Percentiles rank a stretch among this genome's conserved stretches.
phyloP scores from a whole-genome alignment of 2,329 filamentous ascomycete species.

The Beauveria varroae region DNA sequence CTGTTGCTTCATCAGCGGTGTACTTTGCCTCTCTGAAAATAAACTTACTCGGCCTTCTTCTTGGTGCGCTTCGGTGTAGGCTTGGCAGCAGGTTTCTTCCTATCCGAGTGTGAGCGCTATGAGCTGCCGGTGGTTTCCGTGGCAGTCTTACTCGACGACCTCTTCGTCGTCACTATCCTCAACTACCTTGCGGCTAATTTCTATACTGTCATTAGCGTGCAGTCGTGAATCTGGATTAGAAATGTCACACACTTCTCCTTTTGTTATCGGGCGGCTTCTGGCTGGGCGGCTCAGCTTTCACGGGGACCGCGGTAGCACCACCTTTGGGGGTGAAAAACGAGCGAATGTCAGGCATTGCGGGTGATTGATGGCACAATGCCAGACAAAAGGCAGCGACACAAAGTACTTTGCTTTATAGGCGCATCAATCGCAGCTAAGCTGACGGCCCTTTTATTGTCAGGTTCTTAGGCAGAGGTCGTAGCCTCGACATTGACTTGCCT shows the following conservation, averaged over 20 bases:
- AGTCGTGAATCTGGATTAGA: not conserved
- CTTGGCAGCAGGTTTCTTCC: slow-evolving; percentile 49
- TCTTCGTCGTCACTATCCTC: slow-evolving; percentile 79
- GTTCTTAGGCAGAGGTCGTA: slow-evolving; percentile 16
- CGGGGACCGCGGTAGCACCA: slow-evolving; percentile 46
- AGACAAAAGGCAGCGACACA: not conserved
- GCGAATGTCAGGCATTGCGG: slow-evolving; percentile 78
- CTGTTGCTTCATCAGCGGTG: slow-evolving; percentile 18
- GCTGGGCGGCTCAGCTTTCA: slow-evolving; percentile 38
- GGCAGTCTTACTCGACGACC: slow-evolving; percentile 37
- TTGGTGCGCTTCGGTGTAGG: slow-evolving; percentile 39
- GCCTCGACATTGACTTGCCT: slow-evolving; percentile 27
- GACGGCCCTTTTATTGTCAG: not conserved
- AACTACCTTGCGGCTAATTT: slow-evolving; percentile 57
- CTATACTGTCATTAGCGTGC: slow-evolving; percentile 24
- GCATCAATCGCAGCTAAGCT: slow-evolving; percentile 12
- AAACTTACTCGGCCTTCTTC: slow-evolving; percentile 48
- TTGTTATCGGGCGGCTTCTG: slow-evolving; percentile 36
- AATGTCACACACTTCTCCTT: slow-evolving; percentile 16
- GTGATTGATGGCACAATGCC: not conserved
- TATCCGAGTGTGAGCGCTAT: slow-evolving; percentile 25
- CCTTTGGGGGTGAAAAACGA: slow-evolving; percentile 82
- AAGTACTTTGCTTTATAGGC: slow-evolving; percentile 16
- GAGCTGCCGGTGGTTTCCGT: not conserved
- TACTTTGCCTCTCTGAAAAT: slow-evolving; percentile 3